A percentile compares a stretch with the other conserved stretches of the same genome.
Evolutionary conservation across 352 stramenopile species (phyloP).

Genomic region (Peronospora destructor): DNA sequence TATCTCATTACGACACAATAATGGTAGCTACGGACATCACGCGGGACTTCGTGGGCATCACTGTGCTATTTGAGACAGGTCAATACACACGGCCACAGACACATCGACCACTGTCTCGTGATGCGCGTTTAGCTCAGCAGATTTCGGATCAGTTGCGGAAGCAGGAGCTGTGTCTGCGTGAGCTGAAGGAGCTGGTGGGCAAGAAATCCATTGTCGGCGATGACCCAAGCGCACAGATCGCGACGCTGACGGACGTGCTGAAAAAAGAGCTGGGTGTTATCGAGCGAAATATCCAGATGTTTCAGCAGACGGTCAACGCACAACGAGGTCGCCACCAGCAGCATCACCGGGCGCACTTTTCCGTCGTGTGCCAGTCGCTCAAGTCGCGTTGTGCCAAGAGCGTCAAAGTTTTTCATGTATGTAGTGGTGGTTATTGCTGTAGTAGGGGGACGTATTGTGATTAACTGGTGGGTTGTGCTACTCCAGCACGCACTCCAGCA

Average conservation of each 20-base stretch:
- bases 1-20: background rate
- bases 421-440: background rate
- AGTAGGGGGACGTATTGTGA: background rate
- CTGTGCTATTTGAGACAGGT: conserved; percentile 76
- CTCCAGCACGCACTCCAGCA: conserved; percentile 56
- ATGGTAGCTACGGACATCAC: conserved; percentile 53
- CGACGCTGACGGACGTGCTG: conserved; percentile 66
- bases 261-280: conserved; percentile 64
- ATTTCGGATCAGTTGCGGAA: conserved; percentile 75
- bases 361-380: conserved; percentile 69
- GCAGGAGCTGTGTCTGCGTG: conserved; percentile 71
- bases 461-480: conserved; percentile 6
- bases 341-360: conserved; percentile 78
- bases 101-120: conserved; percentile 62
- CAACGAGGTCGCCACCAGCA: conserved; percentile 49
- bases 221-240: conserved; percentile 68
- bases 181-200: conserved; percentile 62
- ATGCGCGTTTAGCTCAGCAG: conserved; percentile 67
- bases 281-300: conserved; percentile 59
- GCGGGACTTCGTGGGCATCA: conserved; percentile 80
- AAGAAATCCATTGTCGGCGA: conserved; percentile 78
- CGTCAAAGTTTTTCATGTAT: conserved; percentile 70
- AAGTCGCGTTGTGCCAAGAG: conserved; percentile 78
- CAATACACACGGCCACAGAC: conserved; percentile 29
- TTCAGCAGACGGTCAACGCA: conserved; percentile 49